phyloP scores from a whole-genome alignment of 148 eudicot species.

The Fagopyrum homotropicum region DNA sequence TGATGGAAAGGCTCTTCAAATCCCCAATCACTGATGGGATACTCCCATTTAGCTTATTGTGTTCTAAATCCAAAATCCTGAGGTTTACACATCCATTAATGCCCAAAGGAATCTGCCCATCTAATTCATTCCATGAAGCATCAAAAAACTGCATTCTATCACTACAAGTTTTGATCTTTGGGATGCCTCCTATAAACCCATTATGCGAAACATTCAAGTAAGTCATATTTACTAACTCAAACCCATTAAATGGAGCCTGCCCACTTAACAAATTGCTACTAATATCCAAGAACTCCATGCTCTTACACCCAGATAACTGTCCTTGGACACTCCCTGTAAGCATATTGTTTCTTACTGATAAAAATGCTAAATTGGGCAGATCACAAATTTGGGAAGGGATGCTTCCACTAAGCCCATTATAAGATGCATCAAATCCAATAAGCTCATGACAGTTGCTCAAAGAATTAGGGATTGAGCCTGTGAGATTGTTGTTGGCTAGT shows the following conservation, averaged over 20 bases:
- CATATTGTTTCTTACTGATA: constrained; percentile 66
- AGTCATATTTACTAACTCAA: constrained; percentile 54
- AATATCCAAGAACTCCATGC: constrained; percentile 78
- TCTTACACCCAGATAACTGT: constrained; percentile 45
- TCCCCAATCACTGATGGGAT: constrained; percentile 46
- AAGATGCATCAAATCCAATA: constrained; percentile 73
- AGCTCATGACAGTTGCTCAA: constrained; percentile 62
- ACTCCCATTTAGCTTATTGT: constrained; percentile 60
- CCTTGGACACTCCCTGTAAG: constrained; percentile 56
- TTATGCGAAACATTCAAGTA: constrained; percentile 74
- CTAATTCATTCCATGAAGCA: constrained; percentile 62
- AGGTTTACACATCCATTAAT: constrained; percentile 54
- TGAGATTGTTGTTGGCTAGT: constrained; percentile 57
- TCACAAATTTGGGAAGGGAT: constrained; percentile 51
- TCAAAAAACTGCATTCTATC: constrained; percentile 51
- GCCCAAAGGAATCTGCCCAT: constrained; percentile 63
- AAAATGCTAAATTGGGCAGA: constrained; percentile 42
- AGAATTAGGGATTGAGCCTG: constrained; percentile 65
- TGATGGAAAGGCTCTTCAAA: constrained; percentile 46
- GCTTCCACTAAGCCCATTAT: constrained; percentile 55
- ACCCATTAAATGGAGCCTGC: constrained; percentile 60
- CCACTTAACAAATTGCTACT: constrained; percentile 71
- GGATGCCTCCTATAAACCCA: constrained; percentile 55
- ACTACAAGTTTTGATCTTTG: constrained; percentile 43
- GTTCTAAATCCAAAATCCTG: constrained; percentile 59